Conservation (phyloP, 108 stramenopile genomes). For the Stephanodiscus minutulus region DNA sequence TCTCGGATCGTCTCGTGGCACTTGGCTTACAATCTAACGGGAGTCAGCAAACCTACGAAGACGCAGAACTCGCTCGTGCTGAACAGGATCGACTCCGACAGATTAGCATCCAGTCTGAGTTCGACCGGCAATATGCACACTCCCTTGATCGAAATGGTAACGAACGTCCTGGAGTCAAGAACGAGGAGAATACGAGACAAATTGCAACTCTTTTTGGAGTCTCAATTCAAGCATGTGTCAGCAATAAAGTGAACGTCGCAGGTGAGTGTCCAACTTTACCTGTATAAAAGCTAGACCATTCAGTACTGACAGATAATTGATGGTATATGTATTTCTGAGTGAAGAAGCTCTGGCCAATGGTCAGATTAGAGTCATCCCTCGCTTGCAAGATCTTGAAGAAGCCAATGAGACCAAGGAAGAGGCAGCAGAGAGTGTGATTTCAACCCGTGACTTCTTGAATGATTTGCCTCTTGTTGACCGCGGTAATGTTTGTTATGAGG, state of each 20-base stretch:
- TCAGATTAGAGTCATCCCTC: slow-evolving; percentile 20
- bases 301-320: not conserved
- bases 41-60: slow-evolving; percentile 40
- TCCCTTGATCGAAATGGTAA: slow-evolving; percentile 26
- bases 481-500: slow-evolving; percentile 54
- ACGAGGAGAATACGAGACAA: slow-evolving; percentile 9
- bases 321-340: not conserved
- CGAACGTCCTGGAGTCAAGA: slow-evolving; percentile 21
- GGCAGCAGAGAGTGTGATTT: not conserved
- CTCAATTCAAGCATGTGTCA: slow-evolving; percentile 33
- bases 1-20: slow-evolving; percentile 46
- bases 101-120: slow-evolving; percentile 35
- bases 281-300: too few relatives aligned
- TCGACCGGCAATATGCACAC: slow-evolving; percentile 40
- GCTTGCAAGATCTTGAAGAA: slow-evolving; percentile 12
- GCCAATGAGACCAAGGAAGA: slow-evolving; percentile 2
- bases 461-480: slow-evolving; percentile 34
- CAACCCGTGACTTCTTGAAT: slow-evolving; percentile 11
- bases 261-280: slow-evolving; percentile 23
- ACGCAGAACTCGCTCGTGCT: slow-evolving; percentile 47
- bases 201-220: slow-evolving; percentile 44
- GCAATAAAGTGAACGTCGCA: slow-evolving; percentile 46
- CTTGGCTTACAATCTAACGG: slow-evolving; percentile 25
- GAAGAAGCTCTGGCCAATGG: slow-evolving; percentile 25
- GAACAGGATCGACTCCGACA: slow-evolving; percentile 47